Evolutionary conservation across 2,329 filamentous ascomycete genomes (phyloP), one percentile per base, ranked within the genome.

Genomic region (Colletotrichum cuscutae): DNA sequence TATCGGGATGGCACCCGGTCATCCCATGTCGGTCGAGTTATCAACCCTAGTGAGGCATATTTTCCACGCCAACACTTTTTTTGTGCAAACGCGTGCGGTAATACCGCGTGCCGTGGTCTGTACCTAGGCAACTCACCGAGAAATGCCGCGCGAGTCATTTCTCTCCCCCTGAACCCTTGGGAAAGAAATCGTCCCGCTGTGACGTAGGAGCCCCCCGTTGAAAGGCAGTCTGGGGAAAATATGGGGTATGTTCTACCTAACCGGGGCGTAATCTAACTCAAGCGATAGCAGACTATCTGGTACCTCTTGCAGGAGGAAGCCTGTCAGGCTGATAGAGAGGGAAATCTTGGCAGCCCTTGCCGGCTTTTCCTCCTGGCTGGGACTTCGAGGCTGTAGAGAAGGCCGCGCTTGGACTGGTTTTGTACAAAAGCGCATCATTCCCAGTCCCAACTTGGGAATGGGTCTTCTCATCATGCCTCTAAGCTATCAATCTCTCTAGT

Each of bases 381-480:
- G 30, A 56, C 3, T 42, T 42, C 42, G 35, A 57, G 32, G 52
- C 52, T 26, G 24, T 28, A 54, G 42, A 13, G 8, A 60, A 58
- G 37, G 26, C 60, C 28, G 70, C 28, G 60, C 66, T 65, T 56
- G 56, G 57, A 49, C 54, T 30, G 28, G 22, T 70, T 57, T 70
- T 69, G 61, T 72, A 65, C 66, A 73, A 73, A 71, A 70, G 56
- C 66, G 60, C 60, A 30, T 71, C 52, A 22, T 58, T 65, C 61
- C 71, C 71, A 42, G n/a, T 32, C 46, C 54, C 60, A 13, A 28
- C 19, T 22, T 57, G 15, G 32, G n/a, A 49, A n/a, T 56, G 24
- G n/a, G 22, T 28, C 59, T 37, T 65, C 26, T 5, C 19, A 11
- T 59, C 49, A 37, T 52, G 28, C 49, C 58, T 30, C 28, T 37